These are phyloP conservation scores for Pleurotus platypus DNA, from an alignment of 768 basidiomycete genomes.

Conservation along the genomic window DNA sequence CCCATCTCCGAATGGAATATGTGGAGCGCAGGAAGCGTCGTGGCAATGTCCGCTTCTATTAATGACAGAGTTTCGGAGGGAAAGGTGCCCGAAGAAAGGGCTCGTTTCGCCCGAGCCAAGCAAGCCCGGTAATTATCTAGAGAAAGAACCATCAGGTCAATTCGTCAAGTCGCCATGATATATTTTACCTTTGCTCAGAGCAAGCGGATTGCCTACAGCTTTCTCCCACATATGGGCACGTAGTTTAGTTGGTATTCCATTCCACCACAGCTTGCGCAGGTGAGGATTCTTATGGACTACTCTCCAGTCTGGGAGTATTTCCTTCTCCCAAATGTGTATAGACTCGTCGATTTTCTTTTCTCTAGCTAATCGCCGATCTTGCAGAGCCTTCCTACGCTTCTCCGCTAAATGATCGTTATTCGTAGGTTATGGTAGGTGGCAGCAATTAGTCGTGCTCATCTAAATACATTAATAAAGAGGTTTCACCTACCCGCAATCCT, in stretches of 20 bases:
- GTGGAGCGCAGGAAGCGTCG: conserved; percentile 73
- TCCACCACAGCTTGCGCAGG: conserved; percentile 81
- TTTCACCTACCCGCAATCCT: conserved; percentile 58
- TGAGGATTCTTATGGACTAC: conserved; percentile 61
- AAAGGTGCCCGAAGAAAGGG: conserved; percentile 61
- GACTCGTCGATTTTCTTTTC: conserved; percentile 71
- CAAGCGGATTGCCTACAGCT: conserved; percentile 81
- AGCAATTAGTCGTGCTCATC: not conserved
- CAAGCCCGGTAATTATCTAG: conserved; percentile 72
- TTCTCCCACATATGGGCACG: conserved; percentile 80
- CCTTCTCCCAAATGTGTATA: conserved; percentile 70
- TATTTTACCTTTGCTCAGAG: conserved; percentile 70
- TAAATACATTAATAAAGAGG: not conserved
- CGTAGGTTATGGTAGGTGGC: not conserved
- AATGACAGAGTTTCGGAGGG: conserved; percentile 55
- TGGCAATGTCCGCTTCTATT: conserved; percentile 73
- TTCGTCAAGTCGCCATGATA: conserved; percentile 6
- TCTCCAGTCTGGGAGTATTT: conserved; percentile 82
- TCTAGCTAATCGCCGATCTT: conserved; percentile 58
- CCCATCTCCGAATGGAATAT: conserved; percentile 77
- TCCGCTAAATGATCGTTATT: conserved; percentile 45
- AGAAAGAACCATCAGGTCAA: conserved; percentile 7
- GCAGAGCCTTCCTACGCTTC: conserved; percentile 58
- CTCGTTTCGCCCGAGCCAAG: conserved; percentile 69
- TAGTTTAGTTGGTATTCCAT: conserved; percentile 79